Conservation (phyloP, 768 basidiomycete species). For the Leucocoprinus sp. region DNA sequence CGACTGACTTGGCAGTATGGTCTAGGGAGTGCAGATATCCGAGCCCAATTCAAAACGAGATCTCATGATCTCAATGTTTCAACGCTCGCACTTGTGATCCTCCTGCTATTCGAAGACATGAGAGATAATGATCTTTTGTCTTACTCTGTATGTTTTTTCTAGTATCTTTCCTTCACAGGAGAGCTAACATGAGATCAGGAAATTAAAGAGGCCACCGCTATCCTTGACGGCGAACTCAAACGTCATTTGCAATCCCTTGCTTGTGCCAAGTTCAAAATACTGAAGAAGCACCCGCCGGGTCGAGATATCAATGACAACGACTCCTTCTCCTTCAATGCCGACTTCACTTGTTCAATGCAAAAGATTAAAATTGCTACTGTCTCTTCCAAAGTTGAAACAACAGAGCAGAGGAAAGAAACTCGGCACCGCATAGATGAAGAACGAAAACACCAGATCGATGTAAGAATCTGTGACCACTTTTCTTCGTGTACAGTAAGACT, state of each 20-base stretch:
- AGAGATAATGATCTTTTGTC: constrained; percentile 61
- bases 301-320: constrained; percentile 74
- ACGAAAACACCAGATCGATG: constrained; percentile 83
- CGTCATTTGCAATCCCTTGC: constrained; percentile 95
- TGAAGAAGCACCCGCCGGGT: constrained; percentile 86
- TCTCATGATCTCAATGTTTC: constrained; percentile 90
- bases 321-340: constrained; percentile 81
- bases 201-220: constrained; percentile 65
- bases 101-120: constrained; percentile 78
- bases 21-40: constrained; percentile 85
- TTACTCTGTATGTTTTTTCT: constrained; percentile 52
- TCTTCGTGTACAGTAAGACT: constrained; percentile 3
- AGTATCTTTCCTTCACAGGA: not conserved
- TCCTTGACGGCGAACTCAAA: constrained; percentile 71
- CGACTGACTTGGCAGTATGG: constrained; percentile 89
- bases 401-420: constrained; percentile 86
- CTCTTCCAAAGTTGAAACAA: constrained; percentile 79
- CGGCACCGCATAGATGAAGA: constrained; percentile 88
- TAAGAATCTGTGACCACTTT: constrained; percentile 29
- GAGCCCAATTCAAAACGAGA: constrained; percentile 67
- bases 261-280: constrained; percentile 86
- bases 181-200: constrained; percentile 46
- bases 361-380: constrained; percentile 92
- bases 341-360: constrained; percentile 74
- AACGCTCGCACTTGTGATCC: constrained; percentile 79